phyloP scores from a whole-genome alignment of 306 rosid species.

The Fragaria nilgerrensis region DNA sequence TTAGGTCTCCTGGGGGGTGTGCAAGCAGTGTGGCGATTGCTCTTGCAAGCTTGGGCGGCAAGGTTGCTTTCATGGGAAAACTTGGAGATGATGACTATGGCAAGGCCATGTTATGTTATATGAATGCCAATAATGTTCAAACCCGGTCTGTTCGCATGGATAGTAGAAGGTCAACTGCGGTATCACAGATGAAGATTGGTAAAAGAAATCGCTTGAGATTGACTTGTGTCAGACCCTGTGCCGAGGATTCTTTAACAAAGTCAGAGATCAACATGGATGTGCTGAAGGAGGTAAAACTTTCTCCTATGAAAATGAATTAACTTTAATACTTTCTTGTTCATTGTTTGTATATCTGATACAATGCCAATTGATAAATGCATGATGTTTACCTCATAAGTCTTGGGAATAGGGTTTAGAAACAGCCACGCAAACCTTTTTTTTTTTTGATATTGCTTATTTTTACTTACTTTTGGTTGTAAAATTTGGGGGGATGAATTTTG shows the following conservation, averaged over 20 bases:
- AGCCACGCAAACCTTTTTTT: neutral
- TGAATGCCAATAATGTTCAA: conserved; percentile 80
- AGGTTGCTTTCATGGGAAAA: conserved; percentile 97
- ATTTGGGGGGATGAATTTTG: neutral
- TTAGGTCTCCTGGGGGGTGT: conserved; percentile 83
- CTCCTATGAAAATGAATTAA: conserved; percentile 16
- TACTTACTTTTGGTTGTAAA: neutral
- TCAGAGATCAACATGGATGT: conserved; percentile 79
- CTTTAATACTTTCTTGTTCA: conserved; percentile 1
- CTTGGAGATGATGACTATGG: conserved; percentile 88
- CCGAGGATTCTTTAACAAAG: conserved; percentile 82
- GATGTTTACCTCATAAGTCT: neutral
- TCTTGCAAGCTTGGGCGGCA: conserved; percentile 87
- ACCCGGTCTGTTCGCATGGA: conserved; percentile 82
- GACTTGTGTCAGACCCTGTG: conserved; percentile 75
- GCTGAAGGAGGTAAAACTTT: conserved; percentile 74
- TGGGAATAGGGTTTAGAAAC: neutral
- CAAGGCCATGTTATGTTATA: conserved; percentile 67
- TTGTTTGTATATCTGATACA: conserved; percentile 10
- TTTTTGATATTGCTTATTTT: neutral
- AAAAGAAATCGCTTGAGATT: conserved; percentile 67
- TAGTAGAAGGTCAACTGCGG: conserved; percentile 57
- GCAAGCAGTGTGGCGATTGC: conserved; percentile 89
- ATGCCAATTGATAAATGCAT: neutral
- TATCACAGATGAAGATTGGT: conserved; percentile 73